Evolutionary conservation across 2,329 filamentous ascomycete genomes (phyloP), one percentile per base, ranked within the genome.

Genomic region (Hortaea werneckii): DNA sequence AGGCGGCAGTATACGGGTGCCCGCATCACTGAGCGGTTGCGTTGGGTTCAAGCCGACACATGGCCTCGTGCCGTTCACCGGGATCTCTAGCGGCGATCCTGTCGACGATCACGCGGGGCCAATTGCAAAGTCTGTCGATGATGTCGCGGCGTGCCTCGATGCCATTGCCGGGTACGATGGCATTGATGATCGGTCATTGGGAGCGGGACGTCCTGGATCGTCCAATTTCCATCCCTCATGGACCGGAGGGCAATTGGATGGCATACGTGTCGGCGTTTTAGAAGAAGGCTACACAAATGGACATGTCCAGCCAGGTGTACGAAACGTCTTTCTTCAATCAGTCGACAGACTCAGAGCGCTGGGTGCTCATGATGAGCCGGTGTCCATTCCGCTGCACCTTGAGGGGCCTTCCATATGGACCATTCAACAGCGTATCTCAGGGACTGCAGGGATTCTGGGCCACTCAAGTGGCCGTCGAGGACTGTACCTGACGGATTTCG

Each of bases 1-100:
- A 43, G 65, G 64, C 5, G 65, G 65, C 11, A 61, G 57, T 42
- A 64, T 67, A 29, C 50, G 63, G n/a, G 61, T 67, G 8, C 65
- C 65, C 2, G 55, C 64, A 1, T 58, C 58, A 1, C 62, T 64
- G 38, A 66, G 64, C 46, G 65, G 65, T 13, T 58, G 58, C 40
- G 55, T 63, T 1, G 61, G 60, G 13, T 50, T 60, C 39, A 76
- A 76, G 48, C 67, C 72, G 1, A 74, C 72, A 0, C 66, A 69
- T 54, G 72, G 73, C 0, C 57, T 75, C 1, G 65, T 76, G 0
- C 72, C 73, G 0, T 75, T 75, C 50, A 74, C 72, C 0, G 72
- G 71, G 0, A 69, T 72, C 5, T 63, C 63, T 29, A 54, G 65
- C 20, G 48, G 68, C 37, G 57, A 71, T 42, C 62, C 66, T 0